Evolutionary conservation across 352 stramenopile species (phyloP).

Genomic region (Porosira glacialis): DNA sequence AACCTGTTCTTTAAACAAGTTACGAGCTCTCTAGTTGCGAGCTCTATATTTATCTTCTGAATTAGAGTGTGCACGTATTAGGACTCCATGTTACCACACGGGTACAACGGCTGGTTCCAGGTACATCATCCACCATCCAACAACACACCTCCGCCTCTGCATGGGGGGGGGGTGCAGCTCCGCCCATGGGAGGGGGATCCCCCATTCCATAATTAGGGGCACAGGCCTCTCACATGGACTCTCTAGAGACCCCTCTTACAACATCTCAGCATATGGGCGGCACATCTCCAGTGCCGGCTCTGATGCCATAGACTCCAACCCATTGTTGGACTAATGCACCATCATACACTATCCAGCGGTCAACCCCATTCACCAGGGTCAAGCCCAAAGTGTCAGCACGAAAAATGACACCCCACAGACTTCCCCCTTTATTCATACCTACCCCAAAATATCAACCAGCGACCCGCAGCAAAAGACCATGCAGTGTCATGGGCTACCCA

Average conservation of each 20-base stretch:
- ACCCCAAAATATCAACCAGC: background rate
- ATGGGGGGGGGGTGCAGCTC: background rate
- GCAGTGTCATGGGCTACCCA: background rate
- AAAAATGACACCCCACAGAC: background rate
- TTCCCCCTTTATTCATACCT: background rate
- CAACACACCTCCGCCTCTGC: background rate
- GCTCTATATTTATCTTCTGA: too few relatives aligned
- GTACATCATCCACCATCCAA: background rate
- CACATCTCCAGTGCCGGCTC: background rate
- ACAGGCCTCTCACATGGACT: background rate
- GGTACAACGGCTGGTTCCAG: background rate
- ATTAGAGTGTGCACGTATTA: too few relatives aligned
- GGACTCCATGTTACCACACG: background rate
- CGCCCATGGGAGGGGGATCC: background rate
- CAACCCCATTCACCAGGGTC: background rate
- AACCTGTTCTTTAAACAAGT: too few relatives aligned
- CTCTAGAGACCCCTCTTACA: background rate
- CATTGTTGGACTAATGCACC: background rate
- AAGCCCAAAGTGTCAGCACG: background rate
- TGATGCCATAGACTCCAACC: background rate
- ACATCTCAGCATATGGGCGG: background rate
- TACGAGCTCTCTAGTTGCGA: too few relatives aligned
- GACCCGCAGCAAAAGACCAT: background rate
- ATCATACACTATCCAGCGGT: background rate
- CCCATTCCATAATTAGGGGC: background rate